Base-by-base conservation (phyloP, 805 yeast species). In the Citeromyces nyonsensis region DNA sequence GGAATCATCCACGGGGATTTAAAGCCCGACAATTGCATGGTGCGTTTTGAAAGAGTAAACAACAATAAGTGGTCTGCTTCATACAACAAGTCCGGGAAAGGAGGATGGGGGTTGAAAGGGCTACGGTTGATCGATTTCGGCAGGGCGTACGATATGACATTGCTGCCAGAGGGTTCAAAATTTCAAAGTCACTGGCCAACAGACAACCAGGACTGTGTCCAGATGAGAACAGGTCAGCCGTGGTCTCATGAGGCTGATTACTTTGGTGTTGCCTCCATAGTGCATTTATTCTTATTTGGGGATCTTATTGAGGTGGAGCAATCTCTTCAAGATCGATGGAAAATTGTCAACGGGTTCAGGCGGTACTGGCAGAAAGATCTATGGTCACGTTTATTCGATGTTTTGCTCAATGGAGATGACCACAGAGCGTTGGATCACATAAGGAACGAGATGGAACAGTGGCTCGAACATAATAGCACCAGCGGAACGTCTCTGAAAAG, bases 221-320 rank as follows among this genome's bases (percentile, higher is more conserved):
- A 77, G 42, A 70, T 81, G 73, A 56, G 70, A 34, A 51, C 63
- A 3, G 57, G 64, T 4, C 44, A 58, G 32, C 66, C 78, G 0
- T 85, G 94, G 93, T 66, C 69, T 2, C 81, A 65, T 44, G 84
- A 85, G 46, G 74, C 77, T 3, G 96, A 85, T 52, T 83, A 83
- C 47, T 79, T 66, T 48, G 95, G 95, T 0, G 39, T 27, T 27
- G 18, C 29, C 13, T 27, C 18, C 5, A 27, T 20, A 27, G 18
- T 14, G 29, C 22, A 27, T 27, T 27, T 27, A 27, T 27, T 14
- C 5, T 20, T 27, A 7, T 27, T 15, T 10, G 18, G 6, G 10
- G 29, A 27, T 15, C 10, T 13, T 4, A 27, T 27, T 7, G 29
- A 27, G 15, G 15, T 27, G 29, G 22, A 18, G 22, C 22, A 18